Evolutionary conservation across 768 basidiomycete species (phyloP).

Genomic region (Termitomyces sp.): DNA sequence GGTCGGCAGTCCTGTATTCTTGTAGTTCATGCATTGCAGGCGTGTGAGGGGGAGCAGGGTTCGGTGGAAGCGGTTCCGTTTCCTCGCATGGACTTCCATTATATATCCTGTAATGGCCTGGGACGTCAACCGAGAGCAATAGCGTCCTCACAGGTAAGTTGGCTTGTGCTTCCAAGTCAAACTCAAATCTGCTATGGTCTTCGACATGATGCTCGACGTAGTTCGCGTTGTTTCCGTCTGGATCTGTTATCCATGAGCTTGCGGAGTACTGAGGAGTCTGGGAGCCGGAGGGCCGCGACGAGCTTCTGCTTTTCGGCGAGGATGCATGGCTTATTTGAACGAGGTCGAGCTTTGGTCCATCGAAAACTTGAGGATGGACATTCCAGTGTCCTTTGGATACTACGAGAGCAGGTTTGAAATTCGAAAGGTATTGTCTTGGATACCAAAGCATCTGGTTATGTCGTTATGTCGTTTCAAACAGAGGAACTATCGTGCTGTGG

Average conservation of each 20-base stretch:
- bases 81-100: background rate
- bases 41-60: background rate
- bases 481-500: background rate
- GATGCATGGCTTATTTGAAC: background rate
- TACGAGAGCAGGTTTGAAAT: background rate
- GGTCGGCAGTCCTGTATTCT: background rate
- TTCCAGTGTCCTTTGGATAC: background rate
- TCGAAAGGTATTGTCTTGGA: background rate
- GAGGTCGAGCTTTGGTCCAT: no score
- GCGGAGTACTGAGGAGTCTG: no score
- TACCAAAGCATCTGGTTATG: background rate
- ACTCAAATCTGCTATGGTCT: background rate
- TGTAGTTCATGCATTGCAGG: background rate
- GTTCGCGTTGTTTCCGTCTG: background rate
- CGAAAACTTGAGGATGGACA: background rate
- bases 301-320: no score
- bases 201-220: background rate
- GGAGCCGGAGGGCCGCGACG: no score
- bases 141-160: background rate
- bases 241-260: background rate
- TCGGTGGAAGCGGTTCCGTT: constrained; percentile 2
- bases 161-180: background rate
- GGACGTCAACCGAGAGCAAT: background rate
- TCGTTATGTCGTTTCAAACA: background rate
- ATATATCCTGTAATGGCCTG: background rate